Conservation (phyloP, 805 yeast genomes). For the Wickerhamiella brachini region DNA sequence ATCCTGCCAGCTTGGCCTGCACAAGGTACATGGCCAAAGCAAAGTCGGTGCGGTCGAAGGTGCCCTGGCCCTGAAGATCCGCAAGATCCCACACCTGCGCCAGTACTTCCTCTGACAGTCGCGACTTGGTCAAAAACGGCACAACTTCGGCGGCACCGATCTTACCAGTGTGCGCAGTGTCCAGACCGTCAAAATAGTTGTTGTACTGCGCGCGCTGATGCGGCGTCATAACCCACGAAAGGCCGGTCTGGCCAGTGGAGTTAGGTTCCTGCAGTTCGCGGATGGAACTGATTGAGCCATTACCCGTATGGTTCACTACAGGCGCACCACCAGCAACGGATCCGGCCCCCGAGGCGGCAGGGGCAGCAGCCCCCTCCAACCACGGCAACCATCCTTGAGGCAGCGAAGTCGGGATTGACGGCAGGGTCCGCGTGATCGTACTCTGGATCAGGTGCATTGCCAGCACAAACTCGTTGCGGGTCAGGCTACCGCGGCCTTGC, state of each 20-base stretch:
- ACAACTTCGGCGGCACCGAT: slow-evolving; percentile 75
- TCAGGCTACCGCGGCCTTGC: slow-evolving; percentile 55
- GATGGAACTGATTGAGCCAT: background rate
- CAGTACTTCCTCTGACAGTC: slow-evolving; percentile 66
- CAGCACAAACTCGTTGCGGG: slow-evolving; percentile 63
- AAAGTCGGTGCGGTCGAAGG: slow-evolving; percentile 68
- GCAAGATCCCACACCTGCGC: slow-evolving; percentile 93
- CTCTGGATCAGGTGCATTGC: slow-evolving; percentile 95
- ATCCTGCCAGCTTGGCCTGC: slow-evolving; percentile 69
- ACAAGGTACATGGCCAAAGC: slow-evolving; percentile 89
- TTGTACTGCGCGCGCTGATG: slow-evolving; percentile 69
- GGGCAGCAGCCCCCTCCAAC: slow-evolving; percentile 11
- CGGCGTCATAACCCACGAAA: slow-evolving; percentile 48
- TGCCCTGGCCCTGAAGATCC: slow-evolving; percentile 76
- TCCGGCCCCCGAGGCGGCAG: background rate
- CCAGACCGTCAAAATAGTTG: slow-evolving; percentile 63
- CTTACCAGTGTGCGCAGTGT: slow-evolving; percentile 45
- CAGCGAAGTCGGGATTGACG: slow-evolving; percentile 38
- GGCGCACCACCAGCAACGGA: background rate
- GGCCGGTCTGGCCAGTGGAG: slow-evolving; percentile 6
- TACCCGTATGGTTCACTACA: background rate
- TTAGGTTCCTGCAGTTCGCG: slow-evolving; percentile 12
- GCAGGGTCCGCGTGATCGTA: slow-evolving; percentile 48
- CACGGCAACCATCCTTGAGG: slow-evolving; percentile 27
- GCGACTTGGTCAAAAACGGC: slow-evolving; percentile 75